A percentile compares a stretch with the other conserved stretches of the same genome.
These are phyloP conservation scores for Gastrolobium villosum DNA, from an alignment of 306 rosid species.

Conservation along the genomic window DNA sequence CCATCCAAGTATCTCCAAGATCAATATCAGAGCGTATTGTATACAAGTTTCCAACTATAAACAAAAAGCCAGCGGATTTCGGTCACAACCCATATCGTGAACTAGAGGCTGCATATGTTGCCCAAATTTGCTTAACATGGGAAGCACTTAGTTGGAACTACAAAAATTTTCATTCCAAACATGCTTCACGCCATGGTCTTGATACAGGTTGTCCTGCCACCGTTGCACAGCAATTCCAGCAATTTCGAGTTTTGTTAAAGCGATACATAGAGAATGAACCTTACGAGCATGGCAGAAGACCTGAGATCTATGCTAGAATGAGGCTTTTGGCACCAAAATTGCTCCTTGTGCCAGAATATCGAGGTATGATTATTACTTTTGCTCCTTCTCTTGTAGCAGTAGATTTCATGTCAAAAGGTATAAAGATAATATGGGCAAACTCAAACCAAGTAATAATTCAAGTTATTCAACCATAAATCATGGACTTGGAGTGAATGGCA, in stretches of 20 bases:
- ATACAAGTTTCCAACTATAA: constrained; percentile 55
- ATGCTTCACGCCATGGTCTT: constrained; percentile 45
- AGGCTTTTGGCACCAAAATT: constrained; percentile 94
- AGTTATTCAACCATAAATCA: constrained; percentile 5
- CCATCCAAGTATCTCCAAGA: constrained; percentile 78
- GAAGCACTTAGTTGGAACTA: constrained; percentile 96
- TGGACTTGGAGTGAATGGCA: background rate
- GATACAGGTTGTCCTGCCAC: constrained; percentile 68
- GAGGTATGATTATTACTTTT: constrained; percentile 64
- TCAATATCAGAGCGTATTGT: constrained; percentile 83
- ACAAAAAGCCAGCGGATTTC: constrained; percentile 55
- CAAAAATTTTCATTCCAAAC: constrained; percentile 69
- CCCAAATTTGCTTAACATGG: constrained; percentile 90
- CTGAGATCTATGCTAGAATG: constrained; percentile 92
- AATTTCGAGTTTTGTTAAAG: constrained; percentile 83
- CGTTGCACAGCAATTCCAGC: constrained; percentile 86
- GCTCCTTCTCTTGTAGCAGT: background rate
- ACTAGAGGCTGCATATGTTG: constrained; percentile 85
- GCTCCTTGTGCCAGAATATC: constrained; percentile 90
- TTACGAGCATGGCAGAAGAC: constrained; percentile 88
- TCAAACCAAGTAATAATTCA: constrained; percentile 2
- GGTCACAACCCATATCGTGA: constrained; percentile 74
- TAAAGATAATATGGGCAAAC: background rate
- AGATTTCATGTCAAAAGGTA: constrained; percentile 56
- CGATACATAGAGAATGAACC: constrained; percentile 90